phyloP scores from a whole-genome alignment of 805 yeast species.

The Candida ponderosae region DNA sequence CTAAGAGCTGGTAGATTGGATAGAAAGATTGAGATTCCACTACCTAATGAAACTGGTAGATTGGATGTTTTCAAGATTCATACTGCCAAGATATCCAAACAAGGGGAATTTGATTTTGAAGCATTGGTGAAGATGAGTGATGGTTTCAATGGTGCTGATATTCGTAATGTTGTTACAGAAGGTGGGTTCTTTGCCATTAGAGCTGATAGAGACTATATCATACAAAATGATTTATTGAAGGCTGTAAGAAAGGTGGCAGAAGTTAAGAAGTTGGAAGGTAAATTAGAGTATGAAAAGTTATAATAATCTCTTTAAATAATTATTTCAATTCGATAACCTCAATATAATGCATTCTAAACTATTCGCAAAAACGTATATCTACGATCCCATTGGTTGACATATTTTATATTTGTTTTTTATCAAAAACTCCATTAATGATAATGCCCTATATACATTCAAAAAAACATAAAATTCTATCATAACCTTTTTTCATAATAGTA shows the following conservation, averaged over 20 bases:
- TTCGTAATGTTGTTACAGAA: slow-evolving; percentile 94
- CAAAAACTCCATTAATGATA: too few species aligned
- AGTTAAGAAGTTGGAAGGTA: slow-evolving; percentile 94
- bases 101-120: slow-evolving; percentile 95
- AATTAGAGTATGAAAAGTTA: slow-evolving; percentile 89
- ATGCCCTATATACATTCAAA: too few species aligned
- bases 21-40: slow-evolving; percentile 89
- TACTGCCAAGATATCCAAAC: slow-evolving; percentile 73
- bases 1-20: slow-evolving; percentile 97
- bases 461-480: too few species aligned
- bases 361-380: too few species aligned
- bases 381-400: too few species aligned
- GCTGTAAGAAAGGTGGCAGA: slow-evolving; percentile 98
- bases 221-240: slow-evolving; percentile 92
- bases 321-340: too few species aligned
- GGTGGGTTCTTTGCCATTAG: slow-evolving; percentile 98
- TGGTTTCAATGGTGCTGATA: slow-evolving; percentile 98
- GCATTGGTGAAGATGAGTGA: slow-evolving; percentile 98
- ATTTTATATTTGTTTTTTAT: too few species aligned
- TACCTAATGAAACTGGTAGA: slow-evolving; percentile 95
- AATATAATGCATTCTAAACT: too few species aligned
- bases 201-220: slow-evolving; percentile 91
- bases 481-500: too few species aligned
- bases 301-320: too few species aligned
- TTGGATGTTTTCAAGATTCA: slow-evolving; percentile 92